phyloP scores from a whole-genome alignment of 768 basidiomycete species.

The Tricholoma matsutake region DNA sequence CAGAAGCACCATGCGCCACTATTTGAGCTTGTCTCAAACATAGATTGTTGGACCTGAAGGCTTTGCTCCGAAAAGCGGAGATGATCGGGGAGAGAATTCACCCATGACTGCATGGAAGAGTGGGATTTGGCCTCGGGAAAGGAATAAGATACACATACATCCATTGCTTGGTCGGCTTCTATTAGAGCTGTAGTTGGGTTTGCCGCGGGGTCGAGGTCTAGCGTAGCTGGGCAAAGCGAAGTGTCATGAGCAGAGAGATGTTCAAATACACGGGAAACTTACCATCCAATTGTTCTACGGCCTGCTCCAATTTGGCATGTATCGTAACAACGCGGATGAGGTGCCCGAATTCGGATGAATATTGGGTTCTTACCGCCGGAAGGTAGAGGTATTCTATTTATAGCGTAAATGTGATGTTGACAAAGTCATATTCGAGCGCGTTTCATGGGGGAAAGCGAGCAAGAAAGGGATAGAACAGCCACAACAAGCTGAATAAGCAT shows the following conservation, averaged over 20 bases:
- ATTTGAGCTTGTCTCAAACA: slow-evolving; percentile 79
- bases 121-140: background rate
- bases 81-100: slow-evolving; percentile 61
- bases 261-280: slow-evolving; percentile 16
- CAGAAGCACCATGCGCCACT: slow-evolving; percentile 81
- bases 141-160: slow-evolving; percentile 30
- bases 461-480: slow-evolving; percentile 3
- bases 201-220: slow-evolving; percentile 35
- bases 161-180: slow-evolving; percentile 44
- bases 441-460: slow-evolving; percentile 3
- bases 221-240: slow-evolving; percentile 7
- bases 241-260: background rate
- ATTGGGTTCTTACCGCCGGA: slow-evolving; percentile 55
- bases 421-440: background rate
- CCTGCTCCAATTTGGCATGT: slow-evolving; percentile 56
- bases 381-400: slow-evolving; percentile 66
- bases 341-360: slow-evolving; percentile 74
- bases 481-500: background rate
- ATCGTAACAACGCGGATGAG: slow-evolving; percentile 67
- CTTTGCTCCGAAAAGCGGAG: slow-evolving; percentile 71
- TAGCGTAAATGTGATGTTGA: slow-evolving; percentile 11
- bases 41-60: slow-evolving; percentile 62
- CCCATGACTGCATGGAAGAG: slow-evolving; percentile 42
- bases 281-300: slow-evolving; percentile 53
- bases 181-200: slow-evolving; percentile 33